These are phyloP conservation scores for Fusarium burgessii DNA, from an alignment of 2,329 filamentous ascomycete genomes.

Conservation along the genomic window DNA sequence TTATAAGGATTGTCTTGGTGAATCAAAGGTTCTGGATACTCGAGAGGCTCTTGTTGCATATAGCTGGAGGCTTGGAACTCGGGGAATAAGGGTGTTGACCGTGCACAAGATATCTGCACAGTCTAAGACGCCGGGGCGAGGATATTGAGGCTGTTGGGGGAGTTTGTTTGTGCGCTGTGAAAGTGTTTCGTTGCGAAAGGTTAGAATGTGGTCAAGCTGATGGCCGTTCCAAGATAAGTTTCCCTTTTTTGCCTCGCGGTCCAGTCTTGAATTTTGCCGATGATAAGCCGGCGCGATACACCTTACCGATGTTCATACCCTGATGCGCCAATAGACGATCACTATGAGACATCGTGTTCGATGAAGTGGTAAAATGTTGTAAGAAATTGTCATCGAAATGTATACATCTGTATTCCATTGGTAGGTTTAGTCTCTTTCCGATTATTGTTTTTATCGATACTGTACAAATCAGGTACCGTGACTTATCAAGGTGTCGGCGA, in stretches of 20 bases:
- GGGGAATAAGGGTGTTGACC: conserved; percentile 56
- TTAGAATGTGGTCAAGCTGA: conserved; percentile 28
- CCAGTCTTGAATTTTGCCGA: conserved; percentile 41
- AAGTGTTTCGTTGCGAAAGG: conserved; percentile 31
- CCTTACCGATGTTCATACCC: neutral
- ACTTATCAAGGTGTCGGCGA: conserved; percentile 24
- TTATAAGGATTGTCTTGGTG: conserved; percentile 53
- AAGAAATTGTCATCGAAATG: neutral
- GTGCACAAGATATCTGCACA: conserved; percentile 66
- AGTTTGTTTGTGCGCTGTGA: conserved; percentile 24
- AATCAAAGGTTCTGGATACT: conserved; percentile 58
- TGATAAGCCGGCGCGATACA: conserved; percentile 45
- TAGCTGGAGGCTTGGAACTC: conserved; percentile 61
- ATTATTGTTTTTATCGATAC: neutral
- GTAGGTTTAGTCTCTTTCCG: neutral
- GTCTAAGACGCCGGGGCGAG: conserved; percentile 51
- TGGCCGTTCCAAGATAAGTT: conserved; percentile 35
- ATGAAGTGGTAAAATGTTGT: conserved; percentile 10
- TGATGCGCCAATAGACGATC: conserved; percentile 27
- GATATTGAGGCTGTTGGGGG: conserved; percentile 1
- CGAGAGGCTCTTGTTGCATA: conserved; percentile 72
- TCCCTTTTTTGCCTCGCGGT: conserved; percentile 42
- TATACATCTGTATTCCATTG: neutral
- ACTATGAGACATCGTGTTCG: conserved; percentile 33
- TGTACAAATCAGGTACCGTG: neutral